phyloP scores from a whole-genome alignment of 140 eudicot species.

The Anethum foeniculum region DNA sequence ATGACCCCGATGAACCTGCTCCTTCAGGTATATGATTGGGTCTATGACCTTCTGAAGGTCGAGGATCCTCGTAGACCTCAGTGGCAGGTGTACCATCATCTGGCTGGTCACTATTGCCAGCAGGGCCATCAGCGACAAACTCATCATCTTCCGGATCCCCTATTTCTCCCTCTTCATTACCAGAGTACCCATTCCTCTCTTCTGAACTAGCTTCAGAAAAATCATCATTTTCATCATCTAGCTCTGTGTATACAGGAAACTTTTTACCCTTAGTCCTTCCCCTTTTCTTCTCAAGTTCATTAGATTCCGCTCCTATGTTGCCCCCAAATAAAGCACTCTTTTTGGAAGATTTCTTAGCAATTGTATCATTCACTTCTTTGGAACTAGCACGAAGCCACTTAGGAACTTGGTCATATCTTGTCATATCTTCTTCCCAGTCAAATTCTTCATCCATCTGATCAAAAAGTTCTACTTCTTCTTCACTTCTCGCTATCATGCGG shows the following conservation, averaged over 20 bases:
- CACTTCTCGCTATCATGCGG: constrained; percentile 96
- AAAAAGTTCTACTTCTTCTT: constrained; percentile 86
- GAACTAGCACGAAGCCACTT: constrained; percentile 78
- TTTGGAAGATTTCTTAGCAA: constrained; percentile 48
- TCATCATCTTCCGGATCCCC: constrained; percentile 82
- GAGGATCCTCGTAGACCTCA: constrained; percentile 41
- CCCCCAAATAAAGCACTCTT: constrained; percentile 28
- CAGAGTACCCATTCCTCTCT: constrained; percentile 44
- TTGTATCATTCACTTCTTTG: constrained; percentile 52
- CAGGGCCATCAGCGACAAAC: constrained; percentile 34
- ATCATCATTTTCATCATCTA: constrained; percentile 64
- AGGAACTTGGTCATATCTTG: constrained; percentile 74
- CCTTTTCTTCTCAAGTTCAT: constrained; percentile 38
- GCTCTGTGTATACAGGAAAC: constrained; percentile 60
- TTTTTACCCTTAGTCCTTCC: constrained; percentile 69
- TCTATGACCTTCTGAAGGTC: constrained; percentile 28
- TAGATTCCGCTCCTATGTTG: constrained; percentile 13
- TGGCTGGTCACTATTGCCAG: constrained; percentile 30
- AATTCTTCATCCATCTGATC: constrained; percentile 98
- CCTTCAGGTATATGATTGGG: constrained; percentile 36
- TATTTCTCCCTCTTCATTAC: constrained; percentile 53
- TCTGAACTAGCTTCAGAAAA: constrained; percentile 79
- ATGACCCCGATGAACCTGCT: constrained; percentile 81
- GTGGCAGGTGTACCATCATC: constrained; percentile 47
- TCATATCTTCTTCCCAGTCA: constrained; percentile 94